phyloP scores from a whole-genome alignment of 306 rosid species.

The Trifolium repens region DNA sequence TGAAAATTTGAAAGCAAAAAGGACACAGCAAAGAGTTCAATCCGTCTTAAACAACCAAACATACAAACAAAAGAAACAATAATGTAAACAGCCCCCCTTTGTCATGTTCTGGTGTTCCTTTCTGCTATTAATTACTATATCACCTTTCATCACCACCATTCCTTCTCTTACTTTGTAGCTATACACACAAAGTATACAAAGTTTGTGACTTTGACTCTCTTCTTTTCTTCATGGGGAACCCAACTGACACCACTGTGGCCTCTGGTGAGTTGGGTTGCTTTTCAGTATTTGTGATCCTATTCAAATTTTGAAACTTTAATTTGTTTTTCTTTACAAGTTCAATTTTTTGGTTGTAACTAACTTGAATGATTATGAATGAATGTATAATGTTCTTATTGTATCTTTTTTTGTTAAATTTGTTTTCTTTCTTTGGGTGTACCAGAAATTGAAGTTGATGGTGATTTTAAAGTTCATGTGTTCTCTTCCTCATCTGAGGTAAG shows the following conservation, averaged over 20 bases:
- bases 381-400: slow-evolving; percentile 16
- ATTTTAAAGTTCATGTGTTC: slow-evolving; percentile 69
- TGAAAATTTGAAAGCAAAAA: not conserved
- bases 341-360: not conserved
- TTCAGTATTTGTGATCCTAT: slow-evolving; percentile 18
- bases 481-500: slow-evolving; percentile 85
- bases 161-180: slow-evolving; percentile 1
- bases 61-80: not conserved
- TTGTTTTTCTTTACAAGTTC: slow-evolving; percentile 13
- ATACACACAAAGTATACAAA: not conserved
- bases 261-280: slow-evolving; percentile 41
- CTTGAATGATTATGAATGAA: not conserved
- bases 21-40: slow-evolving; percentile 33
- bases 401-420: not conserved
- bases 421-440: slow-evolving; percentile 37
- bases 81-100: not conserved
- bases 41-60: slow-evolving; percentile 24
- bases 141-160: not conserved
- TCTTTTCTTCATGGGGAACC: slow-evolving; percentile 43
- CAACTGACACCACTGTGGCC: not conserved
- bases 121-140: not conserved
- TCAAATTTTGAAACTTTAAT: slow-evolving; percentile 21
- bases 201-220: not conserved
- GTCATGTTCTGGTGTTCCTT: not conserved
- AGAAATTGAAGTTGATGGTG: slow-evolving; percentile 60